Base-by-base conservation (phyloP, 306 rosid species). In the Fragaria iinumae region DNA sequence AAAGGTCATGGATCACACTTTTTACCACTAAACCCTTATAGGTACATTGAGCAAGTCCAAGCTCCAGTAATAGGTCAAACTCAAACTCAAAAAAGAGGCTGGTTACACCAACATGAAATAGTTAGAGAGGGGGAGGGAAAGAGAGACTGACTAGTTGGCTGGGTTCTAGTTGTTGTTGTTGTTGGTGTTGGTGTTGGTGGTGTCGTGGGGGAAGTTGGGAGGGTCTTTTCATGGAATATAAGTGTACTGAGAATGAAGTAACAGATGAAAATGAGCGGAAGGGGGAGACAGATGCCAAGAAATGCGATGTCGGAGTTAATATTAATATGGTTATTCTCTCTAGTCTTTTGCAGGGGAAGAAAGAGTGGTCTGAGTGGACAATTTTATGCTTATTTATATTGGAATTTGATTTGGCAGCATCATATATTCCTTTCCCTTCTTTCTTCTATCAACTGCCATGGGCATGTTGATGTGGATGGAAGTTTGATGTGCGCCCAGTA, bases 371-470 rank as follows among this genome's bases (percentile, higher is more conserved):
- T 80, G 76, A 71, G 76, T 67, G 86, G 85, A 81, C 83, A 79
- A 55, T 47, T 75, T 72, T 74, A 21, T 73, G 56, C 41, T 17
- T 36, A 60, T 41, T 36, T 60, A 62, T 82, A 80, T 69, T 86
- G 85, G 84, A 83, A 83, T 73, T 76, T 80, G 83, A 86, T 86
- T 65, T 80, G 89, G 74, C 71, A 73, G 73, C 82, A 76, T 73
- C 60, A 73, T 50, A 74, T 73, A 50, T 69, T 72, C 5, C 41
- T 43, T 39, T 23, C 23, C 34, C 72, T 69, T 72, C 69, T 67
- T 72, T 73, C 84, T 69, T 76, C 69, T 57, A 56, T 77, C 82
- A 69, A 76, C 84, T 79, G 66, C 70, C 81, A 39, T n/a, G 55
- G 73, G 74, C 77, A 82, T 25, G 43, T 73, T 83, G 86, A 81